These are phyloP conservation scores for Arthrobotrys entomopaga DNA, from an alignment of 2,329 filamentous ascomycete species.

Conservation along the genomic window DNA sequence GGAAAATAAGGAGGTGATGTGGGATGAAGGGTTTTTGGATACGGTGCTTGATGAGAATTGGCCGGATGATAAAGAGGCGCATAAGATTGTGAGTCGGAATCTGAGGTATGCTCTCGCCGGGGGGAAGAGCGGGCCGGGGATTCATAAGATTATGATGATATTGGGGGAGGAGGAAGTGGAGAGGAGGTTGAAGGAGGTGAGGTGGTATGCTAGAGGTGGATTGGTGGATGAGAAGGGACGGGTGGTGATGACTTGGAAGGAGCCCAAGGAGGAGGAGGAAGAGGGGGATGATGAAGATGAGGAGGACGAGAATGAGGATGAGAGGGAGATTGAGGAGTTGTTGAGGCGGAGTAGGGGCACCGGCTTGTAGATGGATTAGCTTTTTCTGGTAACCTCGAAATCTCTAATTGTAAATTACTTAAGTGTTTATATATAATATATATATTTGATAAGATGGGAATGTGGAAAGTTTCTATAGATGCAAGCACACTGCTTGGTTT, in stretches of 20 bases:
- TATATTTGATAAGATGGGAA: too few species aligned
- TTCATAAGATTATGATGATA: slow-evolving; percentile 46
- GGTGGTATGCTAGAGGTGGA: slow-evolving; percentile 39
- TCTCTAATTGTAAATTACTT: too few species aligned
- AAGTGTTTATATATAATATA: too few species aligned
- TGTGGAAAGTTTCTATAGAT: too few species aligned
- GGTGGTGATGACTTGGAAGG: slow-evolving; percentile 53
- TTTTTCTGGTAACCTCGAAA: neutral
- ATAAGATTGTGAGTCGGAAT: slow-evolving; percentile 37
- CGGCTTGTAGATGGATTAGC: neutral
- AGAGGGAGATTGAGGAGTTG: slow-evolving; percentile 15
- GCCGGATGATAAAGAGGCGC: slow-evolving; percentile 35
- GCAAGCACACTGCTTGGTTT: too few species aligned
- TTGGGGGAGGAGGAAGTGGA: slow-evolving; percentile 43
- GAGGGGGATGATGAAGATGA: slow-evolving; percentile 32
- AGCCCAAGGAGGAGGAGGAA: slow-evolving; percentile 5
- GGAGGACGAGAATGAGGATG: slow-evolving; percentile 22
- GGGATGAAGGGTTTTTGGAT: slow-evolving; percentile 32
- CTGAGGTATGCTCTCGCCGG: slow-evolving; percentile 46
- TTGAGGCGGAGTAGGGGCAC: neutral
- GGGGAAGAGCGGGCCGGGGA: slow-evolving; percentile 41
- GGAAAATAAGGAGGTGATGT: neutral
- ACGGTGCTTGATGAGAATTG: slow-evolving; percentile 33
- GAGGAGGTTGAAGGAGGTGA: slow-evolving; percentile 26
- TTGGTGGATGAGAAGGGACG: slow-evolving; percentile 49